These are phyloP conservation scores for Teratosphaeria pseudoeucalypti DNA, from an alignment of 2,329 filamentous ascomycete genomes.

Conservation along the genomic window DNA sequence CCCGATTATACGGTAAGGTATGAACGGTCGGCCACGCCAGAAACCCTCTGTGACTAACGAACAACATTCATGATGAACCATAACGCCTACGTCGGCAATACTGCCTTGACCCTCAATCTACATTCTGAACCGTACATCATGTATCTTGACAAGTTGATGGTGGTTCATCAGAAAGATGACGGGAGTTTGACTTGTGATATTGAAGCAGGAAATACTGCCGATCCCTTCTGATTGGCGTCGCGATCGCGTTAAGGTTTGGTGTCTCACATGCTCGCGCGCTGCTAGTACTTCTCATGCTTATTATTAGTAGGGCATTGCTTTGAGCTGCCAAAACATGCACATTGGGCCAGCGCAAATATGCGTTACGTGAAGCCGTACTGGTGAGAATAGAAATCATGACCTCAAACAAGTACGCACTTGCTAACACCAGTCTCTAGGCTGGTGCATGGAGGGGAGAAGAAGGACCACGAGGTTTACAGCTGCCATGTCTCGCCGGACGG, in stretches of 20 bases:
- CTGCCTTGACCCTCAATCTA: no score
- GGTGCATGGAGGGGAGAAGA: slow-evolving; percentile 91
- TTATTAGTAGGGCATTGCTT: not conserved
- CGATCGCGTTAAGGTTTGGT: not conserved
- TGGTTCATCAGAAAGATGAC: no score
- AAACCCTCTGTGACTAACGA: no score
- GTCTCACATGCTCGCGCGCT: not conserved
- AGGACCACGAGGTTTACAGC: slow-evolving; percentile 97
- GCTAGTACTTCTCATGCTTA: not conserved
- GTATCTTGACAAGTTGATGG: no score
- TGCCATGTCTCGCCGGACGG: slow-evolving; percentile 96
- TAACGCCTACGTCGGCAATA: no score
- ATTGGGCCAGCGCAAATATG: slow-evolving; percentile 23
- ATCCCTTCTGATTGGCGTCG: not conserved
- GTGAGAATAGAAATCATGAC: not conserved
- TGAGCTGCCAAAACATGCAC: not conserved
- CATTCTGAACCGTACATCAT: no score
- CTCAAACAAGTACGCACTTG: not conserved
- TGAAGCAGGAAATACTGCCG: no score
- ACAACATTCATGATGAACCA: no score
- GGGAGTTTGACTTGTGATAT: no score
- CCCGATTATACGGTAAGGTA: no score
- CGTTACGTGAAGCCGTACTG: slow-evolving; percentile 77
- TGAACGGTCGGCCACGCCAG: no score
- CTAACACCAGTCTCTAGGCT: slow-evolving; percentile 45